These are phyloP conservation scores for Larix sibirica DNA, from an alignment of 83 land plant genomes.

Conservation along the genomic window DNA sequence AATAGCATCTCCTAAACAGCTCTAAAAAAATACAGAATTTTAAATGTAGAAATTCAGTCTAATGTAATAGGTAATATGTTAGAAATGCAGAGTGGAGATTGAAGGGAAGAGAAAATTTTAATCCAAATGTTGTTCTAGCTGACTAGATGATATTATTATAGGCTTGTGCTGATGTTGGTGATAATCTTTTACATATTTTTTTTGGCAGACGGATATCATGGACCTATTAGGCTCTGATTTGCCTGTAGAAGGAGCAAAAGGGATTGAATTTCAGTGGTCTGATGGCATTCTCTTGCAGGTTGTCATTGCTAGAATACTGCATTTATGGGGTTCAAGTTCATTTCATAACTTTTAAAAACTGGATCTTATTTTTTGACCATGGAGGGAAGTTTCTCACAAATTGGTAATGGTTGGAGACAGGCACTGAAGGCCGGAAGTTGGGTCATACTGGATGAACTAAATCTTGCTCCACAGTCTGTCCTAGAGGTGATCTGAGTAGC, in stretches of 20 bases:
- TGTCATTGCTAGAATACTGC: background rate
- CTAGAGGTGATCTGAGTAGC: constrained; percentile 57
- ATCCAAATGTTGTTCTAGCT: background rate
- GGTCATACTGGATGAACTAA: constrained; percentile 96
- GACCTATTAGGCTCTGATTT: constrained; percentile 95
- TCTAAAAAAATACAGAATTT: no score
- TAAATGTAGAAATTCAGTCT: no score
- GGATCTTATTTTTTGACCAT: background rate
- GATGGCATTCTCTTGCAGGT: constrained; percentile 99
- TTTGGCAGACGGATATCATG: constrained; percentile 92
- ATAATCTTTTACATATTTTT: background rate
- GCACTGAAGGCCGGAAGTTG: constrained; percentile 91
- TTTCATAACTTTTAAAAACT: constrained; percentile 3
- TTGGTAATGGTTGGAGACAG: constrained; percentile 37
- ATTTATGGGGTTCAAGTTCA: background rate
- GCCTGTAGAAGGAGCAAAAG: constrained; percentile 82
- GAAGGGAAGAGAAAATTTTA: no score
- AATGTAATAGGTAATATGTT: no score
- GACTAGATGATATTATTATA: background rate
- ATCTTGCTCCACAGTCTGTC: constrained; percentile 98
- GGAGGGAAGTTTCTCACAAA: background rate
- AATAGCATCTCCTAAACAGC: no score
- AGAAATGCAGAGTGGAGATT: no score
- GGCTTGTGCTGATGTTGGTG: no score
- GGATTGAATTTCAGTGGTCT: constrained; percentile 93